Conservation (phyloP, 2,329 filamentous ascomycete genomes). For the Celoporthe dispersa region DNA sequence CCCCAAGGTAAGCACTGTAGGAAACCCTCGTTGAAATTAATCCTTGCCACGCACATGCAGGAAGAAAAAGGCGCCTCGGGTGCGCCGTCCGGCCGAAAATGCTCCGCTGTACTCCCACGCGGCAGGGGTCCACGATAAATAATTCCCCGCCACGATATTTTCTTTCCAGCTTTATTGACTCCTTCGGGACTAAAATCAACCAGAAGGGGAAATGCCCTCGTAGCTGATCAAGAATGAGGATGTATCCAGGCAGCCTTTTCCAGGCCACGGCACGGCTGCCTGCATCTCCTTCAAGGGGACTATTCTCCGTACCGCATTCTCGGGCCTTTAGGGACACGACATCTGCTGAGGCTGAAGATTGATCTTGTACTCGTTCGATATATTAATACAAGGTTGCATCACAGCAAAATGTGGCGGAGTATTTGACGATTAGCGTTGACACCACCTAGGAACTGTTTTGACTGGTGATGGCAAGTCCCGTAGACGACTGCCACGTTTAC, state of each 20-base stretch:
- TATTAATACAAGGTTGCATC: background rate
- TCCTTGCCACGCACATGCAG: constrained; percentile 6
- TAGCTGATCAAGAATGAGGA: background rate
- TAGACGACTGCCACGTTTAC: background rate
- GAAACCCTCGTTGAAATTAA: background rate
- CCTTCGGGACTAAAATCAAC: background rate
- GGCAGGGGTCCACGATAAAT: background rate
- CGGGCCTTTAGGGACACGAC: background rate
- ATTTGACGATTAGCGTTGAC: background rate
- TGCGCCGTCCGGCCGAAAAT: background rate
- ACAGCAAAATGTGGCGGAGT: background rate
- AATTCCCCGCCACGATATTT: constrained; percentile 7
- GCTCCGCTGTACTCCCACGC: constrained; percentile 5
- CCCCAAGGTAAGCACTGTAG: background rate
- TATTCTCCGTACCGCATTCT: background rate
- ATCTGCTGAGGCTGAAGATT: constrained; percentile 2
- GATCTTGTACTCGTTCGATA: background rate
- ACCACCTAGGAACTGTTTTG: background rate
- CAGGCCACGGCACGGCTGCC: background rate
- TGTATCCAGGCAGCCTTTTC: background rate
- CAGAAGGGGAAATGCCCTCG: background rate
- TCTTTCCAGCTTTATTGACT: background rate
- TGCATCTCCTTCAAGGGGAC: background rate
- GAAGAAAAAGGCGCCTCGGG: background rate
- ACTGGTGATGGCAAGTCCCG: background rate